Evolutionary conservation across 495 filamentous ascomycete species (phyloP), one percentile per base, ranked within the genome.

Genomic region (Margaritispora aquatica): DNA sequence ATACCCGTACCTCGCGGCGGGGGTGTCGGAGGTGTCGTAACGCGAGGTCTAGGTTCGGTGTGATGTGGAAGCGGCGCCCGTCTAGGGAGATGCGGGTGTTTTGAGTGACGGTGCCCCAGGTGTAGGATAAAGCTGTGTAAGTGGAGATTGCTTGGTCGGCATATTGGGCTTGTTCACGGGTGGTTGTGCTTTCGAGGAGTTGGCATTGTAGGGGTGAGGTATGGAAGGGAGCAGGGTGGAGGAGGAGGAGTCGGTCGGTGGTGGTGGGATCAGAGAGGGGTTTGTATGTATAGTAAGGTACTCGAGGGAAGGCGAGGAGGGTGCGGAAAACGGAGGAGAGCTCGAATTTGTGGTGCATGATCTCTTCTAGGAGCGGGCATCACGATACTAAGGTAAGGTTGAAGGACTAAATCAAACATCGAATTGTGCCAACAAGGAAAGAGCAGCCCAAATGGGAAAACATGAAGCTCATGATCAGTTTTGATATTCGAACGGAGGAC

Each of bases 131-230:
- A 34, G 29, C 29, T 34, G 29, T 5, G 29, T 34, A 34, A 13
- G 5, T n/a, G n/a, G n/a, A n/a, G n/a, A n/a, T n/a, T n/a, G n/a
- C n/a, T 1, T 34, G 51, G 5, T 66, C 61, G 5, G 63, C 53
- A 7, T 68, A 31, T 23, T 66, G 57, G 1, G 60, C 47, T 1
- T 57, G 36, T 15, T 26, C 48, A 5, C 9, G 2, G 1, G 26
- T 19, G 8, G 68, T 58, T 4, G 59, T 54, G 0, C 57, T 59
- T 29, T 63, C 54, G n/a, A 64, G 15, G 23, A 70, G 52, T 1
- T 49, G 55, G 29, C 66, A 64, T 15, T 26, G 21, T 0, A 70
- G 59, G 11, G 2, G 2, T 1, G 29, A 54, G 20, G 58, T 55
- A 23, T 27, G 34, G 1, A 21, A 48, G 1, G 11, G 4, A 21